phyloP scores from a whole-genome alignment of 495 filamentous ascomycete genomes.

The Aspergillus biplanus region DNA sequence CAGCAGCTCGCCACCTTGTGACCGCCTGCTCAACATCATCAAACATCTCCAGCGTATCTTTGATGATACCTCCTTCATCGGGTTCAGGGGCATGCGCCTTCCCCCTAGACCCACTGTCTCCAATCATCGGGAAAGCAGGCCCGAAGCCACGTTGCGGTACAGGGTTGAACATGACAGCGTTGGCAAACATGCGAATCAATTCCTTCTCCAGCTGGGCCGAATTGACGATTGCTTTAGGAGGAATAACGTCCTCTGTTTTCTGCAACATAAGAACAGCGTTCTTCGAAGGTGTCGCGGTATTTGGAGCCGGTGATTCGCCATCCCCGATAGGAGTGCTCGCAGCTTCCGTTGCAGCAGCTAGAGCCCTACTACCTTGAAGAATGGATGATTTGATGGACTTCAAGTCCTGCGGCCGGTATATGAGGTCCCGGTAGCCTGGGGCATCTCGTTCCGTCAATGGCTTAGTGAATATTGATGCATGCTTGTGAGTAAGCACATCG shows the following conservation, averaged over 20 bases:
- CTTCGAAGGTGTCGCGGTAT: constrained; percentile 39
- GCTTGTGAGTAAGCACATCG: constrained; percentile 81
- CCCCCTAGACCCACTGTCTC: constrained; percentile 41
- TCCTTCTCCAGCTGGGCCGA: constrained; percentile 93
- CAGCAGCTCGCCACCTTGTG: constrained; percentile 61
- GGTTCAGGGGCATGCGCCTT: constrained; percentile 54
- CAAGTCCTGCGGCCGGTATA: constrained; percentile 85
- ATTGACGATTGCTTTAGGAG: constrained; percentile 91
- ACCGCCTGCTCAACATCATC: constrained; percentile 70
- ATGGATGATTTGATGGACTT: constrained; percentile 84
- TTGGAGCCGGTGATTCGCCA: constrained; percentile 46
- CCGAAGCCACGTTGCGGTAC: constrained; percentile 71
- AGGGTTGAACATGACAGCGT: constrained; percentile 96
- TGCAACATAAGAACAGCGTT: constrained; percentile 57
- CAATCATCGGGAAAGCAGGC: constrained; percentile 56
- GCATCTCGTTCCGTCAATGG: constrained; percentile 84
- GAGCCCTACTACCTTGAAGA: constrained; percentile 72
- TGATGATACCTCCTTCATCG: constrained; percentile 80
- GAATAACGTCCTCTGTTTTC: constrained; percentile 72
- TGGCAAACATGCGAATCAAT: constrained; percentile 95
- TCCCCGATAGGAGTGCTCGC: constrained; percentile 51
- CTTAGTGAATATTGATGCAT: constrained; percentile 83
- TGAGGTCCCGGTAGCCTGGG: constrained; percentile 84
- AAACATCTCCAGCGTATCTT: constrained; percentile 82
- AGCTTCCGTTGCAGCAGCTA: constrained; percentile 62